phyloP scores from a whole-genome alignment of 148 eudicot genomes.

The Cornus controversa region DNA sequence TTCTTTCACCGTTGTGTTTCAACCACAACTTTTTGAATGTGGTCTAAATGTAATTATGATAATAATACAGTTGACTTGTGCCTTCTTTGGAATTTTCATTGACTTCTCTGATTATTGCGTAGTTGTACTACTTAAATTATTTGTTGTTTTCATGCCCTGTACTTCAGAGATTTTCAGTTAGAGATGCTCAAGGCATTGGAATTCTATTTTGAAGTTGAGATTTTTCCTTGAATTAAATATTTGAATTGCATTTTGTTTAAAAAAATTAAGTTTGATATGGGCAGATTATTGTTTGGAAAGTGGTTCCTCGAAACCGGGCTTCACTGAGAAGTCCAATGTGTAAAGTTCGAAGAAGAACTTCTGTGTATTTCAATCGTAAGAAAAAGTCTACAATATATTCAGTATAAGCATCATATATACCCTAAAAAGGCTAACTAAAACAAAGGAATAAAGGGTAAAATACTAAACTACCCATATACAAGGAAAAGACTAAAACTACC shows the following conservation, averaged over 20 bases:
- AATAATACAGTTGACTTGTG: background rate
- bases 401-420: too few species aligned
- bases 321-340: conserved; percentile 14
- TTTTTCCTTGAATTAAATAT: too few species aligned
- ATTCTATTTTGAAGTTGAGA: conserved; percentile 1
- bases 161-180: background rate
- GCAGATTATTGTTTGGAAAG: conserved; percentile 92
- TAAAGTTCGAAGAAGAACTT: too few species aligned
- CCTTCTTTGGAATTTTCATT: background rate
- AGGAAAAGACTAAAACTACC: too few species aligned
- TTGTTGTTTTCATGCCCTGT: background rate
- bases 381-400: too few species aligned
- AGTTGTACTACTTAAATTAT: background rate
- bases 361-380: too few species aligned
- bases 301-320: conserved; percentile 27
- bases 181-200: background rate
- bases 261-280: conserved; percentile 7
- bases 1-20: background rate
- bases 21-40: background rate
- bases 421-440: too few species aligned
- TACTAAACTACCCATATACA: too few species aligned
- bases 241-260: background rate
- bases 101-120: background rate
- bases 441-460: too few species aligned
- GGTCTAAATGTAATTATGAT: background rate